Conservation (phyloP, 305 asterid species). For the Solanum hybrid region DNA sequence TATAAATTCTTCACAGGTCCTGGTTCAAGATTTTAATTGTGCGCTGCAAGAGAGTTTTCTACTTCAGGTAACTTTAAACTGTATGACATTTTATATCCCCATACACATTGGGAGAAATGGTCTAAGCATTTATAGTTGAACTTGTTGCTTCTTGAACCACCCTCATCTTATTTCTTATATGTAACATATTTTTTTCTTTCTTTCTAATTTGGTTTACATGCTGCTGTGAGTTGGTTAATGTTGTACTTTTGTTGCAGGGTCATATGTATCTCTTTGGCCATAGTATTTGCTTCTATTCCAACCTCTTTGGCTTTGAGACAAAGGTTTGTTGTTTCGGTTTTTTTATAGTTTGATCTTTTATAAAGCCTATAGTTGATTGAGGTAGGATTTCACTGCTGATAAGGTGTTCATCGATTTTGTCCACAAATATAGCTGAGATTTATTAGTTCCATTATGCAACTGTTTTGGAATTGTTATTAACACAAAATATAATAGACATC, state of each 20-base stretch:
- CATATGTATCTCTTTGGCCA: constrained; percentile 86
- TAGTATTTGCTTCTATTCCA: constrained; percentile 89
- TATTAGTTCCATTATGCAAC: neutral
- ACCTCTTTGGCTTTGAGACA: constrained; percentile 94
- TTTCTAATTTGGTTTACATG: neutral
- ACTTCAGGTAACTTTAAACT: constrained; percentile 59
- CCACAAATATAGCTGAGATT: neutral
- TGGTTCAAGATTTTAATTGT: constrained; percentile 91
- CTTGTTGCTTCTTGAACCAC: neutral
- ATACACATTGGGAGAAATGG: neutral
- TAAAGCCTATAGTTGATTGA: neutral
- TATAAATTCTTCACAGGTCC: constrained; percentile 39
- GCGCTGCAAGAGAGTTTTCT: constrained; percentile 94
- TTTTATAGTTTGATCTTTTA: neutral
- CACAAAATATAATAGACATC: neutral
- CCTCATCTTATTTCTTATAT: neutral
- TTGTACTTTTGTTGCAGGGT: constrained; percentile 59
- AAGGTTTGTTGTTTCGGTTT: constrained; percentile 41
- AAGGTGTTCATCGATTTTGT: neutral
- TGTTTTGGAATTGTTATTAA: neutral
- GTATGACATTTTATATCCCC: neutral
- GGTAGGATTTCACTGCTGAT: neutral
- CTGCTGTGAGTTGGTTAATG: neutral
- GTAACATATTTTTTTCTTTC: neutral
- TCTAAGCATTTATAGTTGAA: neutral